Conservation (phyloP, 2,329 filamentous ascomycete genomes). For the Setomelanomma holmii region DNA sequence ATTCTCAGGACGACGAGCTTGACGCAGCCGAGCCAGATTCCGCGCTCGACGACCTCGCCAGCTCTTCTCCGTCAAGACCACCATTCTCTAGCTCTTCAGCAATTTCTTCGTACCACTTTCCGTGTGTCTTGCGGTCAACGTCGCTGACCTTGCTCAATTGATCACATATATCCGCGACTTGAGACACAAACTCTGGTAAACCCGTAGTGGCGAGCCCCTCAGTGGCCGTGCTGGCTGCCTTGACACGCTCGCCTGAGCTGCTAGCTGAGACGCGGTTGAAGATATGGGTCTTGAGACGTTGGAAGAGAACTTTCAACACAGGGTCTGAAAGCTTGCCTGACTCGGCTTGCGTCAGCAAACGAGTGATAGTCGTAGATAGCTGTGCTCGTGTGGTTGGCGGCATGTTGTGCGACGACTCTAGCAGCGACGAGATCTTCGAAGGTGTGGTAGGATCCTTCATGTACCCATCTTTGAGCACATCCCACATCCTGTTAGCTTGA, state of each 20-base stretch:
- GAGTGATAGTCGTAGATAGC: constrained; percentile 52
- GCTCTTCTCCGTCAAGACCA: constrained; percentile 40
- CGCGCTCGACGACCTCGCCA: constrained; percentile 31
- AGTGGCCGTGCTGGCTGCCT: constrained; percentile 70
- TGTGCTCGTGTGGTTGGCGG: constrained; percentile 55
- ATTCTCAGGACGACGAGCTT: constrained; percentile 2
- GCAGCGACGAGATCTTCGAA: constrained; percentile 54
- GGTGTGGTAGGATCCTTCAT: constrained; percentile 60
- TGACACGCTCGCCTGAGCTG: constrained; percentile 73
- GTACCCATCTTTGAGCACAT: constrained; percentile 69
- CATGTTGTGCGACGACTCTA: constrained; percentile 60
- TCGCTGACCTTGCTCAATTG: constrained; percentile 69
- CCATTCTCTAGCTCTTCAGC: constrained; percentile 60
- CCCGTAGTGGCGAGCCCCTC: constrained; percentile 74
- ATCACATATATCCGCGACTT: constrained; percentile 73
- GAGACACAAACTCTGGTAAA: constrained; percentile 75
- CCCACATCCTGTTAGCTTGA: constrained; percentile 74
- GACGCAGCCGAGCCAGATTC: constrained; percentile 27
- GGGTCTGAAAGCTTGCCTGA: constrained; percentile 63
- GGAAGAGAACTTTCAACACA: constrained; percentile 71
- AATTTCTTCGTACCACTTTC: constrained; percentile 73
- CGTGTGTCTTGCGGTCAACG: constrained; percentile 73
- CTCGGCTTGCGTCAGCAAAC: constrained; percentile 62
- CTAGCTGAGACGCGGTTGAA: constrained; percentile 69
- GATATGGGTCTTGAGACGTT: constrained; percentile 71